These are phyloP conservation scores for Wallacemonas sp. DNA, from an alignment of 208 protist species.

Conservation along the genomic window DNA sequence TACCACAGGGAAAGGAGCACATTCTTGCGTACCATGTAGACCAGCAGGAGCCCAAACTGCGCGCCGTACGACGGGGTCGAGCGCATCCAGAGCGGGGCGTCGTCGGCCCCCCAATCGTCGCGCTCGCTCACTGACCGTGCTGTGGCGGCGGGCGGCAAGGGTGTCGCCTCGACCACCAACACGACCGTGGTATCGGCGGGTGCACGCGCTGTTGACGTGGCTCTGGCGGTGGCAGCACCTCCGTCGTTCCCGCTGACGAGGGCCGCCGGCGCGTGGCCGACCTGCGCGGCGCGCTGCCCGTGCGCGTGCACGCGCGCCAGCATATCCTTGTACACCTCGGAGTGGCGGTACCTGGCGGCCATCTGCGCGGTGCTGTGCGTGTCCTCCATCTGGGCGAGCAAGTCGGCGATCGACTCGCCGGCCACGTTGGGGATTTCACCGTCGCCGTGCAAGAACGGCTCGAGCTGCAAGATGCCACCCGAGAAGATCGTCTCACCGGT, in stretches of 20 bases:
- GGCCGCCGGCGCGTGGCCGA: background rate
- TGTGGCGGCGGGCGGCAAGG: slow-evolving; percentile 1
- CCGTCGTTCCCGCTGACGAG: too few species aligned
- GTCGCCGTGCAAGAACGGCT: slow-evolving; percentile 41
- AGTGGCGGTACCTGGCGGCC: slow-evolving; percentile 25
- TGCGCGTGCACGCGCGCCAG: slow-evolving; percentile 32
- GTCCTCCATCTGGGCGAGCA: slow-evolving; percentile 47
- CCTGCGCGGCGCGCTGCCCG: slow-evolving; percentile 23
- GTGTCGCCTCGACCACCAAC: background rate
- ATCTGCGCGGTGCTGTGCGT: slow-evolving; percentile 23
- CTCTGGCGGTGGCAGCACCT: too few species aligned
- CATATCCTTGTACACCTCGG: slow-evolving; percentile 20
- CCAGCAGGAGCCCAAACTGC: slow-evolving; percentile 27
- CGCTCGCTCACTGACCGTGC: background rate
- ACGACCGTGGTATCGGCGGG: background rate
- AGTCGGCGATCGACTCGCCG: slow-evolving; percentile 48
- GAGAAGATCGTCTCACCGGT: slow-evolving; percentile 44
- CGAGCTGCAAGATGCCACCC: slow-evolving; percentile 24
- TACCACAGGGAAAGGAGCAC: slow-evolving; percentile 20
- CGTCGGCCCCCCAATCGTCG: background rate
- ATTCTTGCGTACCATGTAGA: slow-evolving; percentile 35
- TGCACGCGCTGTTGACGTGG: background rate
- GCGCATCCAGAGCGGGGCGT: background rate
- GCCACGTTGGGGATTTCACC: slow-evolving; percentile 25
- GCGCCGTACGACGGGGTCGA: slow-evolving; percentile 18